phyloP scores from a whole-genome alignment of 805 yeast genomes.

The Metschnikowia rubicola region DNA sequence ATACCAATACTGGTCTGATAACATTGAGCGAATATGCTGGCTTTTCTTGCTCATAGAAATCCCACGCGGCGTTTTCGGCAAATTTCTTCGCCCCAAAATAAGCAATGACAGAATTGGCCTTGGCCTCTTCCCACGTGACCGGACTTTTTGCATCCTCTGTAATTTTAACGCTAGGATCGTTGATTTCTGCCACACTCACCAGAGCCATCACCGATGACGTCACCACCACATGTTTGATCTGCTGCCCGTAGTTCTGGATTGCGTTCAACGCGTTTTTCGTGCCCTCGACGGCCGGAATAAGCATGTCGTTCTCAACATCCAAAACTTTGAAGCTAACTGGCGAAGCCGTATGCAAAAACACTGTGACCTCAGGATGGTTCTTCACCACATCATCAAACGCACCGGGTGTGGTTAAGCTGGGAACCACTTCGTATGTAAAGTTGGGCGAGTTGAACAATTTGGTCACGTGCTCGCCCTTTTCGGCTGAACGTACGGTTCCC shows the following conservation, averaged over 20 bases:
- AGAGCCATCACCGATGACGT: constrained; percentile 11
- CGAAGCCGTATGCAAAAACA: constrained; percentile 59
- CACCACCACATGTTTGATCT: constrained; percentile 10
- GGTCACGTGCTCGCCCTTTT: constrained; percentile 7
- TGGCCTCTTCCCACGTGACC: constrained; percentile 43
- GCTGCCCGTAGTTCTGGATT: constrained; percentile 8
- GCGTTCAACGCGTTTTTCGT: constrained; percentile 13
- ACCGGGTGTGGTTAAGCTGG: constrained; percentile 40
- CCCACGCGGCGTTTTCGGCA: constrained; percentile 40
- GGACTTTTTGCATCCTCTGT: constrained; percentile 44
- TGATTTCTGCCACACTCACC: constrained; percentile 2
- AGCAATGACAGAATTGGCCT: not conserved
- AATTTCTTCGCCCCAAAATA: constrained; percentile 9
- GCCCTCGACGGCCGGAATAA: constrained; percentile 48
- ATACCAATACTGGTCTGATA: constrained; percentile 43
- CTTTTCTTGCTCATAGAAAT: constrained; percentile 39
- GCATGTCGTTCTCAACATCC: constrained; percentile 47
- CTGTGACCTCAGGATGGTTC: constrained; percentile 47
- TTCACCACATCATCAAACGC: constrained; percentile 46
- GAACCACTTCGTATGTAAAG: constrained; percentile 45
- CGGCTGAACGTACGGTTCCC: constrained; percentile 24
- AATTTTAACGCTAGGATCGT: constrained; percentile 12
- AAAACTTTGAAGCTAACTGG: constrained; percentile 47
- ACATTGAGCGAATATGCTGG: constrained; percentile 38
- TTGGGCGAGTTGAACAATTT: constrained; percentile 28